Base-by-base conservation (phyloP, 2,329 filamentous ascomycete genomes). In the Aspergillus neoniger region DNA sequence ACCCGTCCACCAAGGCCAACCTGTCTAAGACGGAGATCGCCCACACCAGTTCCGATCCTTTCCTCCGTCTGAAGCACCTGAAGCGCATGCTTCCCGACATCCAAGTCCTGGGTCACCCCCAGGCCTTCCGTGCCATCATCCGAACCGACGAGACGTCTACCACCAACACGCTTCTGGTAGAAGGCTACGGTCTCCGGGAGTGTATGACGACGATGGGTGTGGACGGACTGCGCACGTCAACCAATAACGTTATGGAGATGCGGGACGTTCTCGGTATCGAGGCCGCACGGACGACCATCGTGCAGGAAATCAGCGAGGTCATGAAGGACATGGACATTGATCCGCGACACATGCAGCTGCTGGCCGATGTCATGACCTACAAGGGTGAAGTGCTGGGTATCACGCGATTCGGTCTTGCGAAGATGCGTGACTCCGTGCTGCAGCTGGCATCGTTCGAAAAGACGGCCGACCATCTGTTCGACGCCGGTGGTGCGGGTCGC, bases 341-440 rank as follows among this genome's bases (percentile, higher is more conserved):
- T 77, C 94, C 93, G 48, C 91, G 95, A 58, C 95, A 99, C 80
- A 98, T 99, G 92, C 90, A 97, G 75, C 85, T 99, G 17, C 86
- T 99, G 1, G 94, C 95, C 10, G 95, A 99, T 72, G 93, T 97
- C 57, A 99, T 99, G 95, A 98, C 95, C 0, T 98, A 94, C 84
- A 98, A 97, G 81, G 95, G 95, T 54, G 94, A 98, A 68, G 91
- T 99, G 0, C 85, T 97, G 17, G 95, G 95, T 55, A 99, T 99
- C 74, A 99, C 95, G 2, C 89, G 95, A 32, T 98, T 98, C 76
- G 95, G 95, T 55, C 83, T 99, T 25, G 91, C 92, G 59, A 99
- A 98, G 83, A 98, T 96, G 90, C 85, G 95, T 55, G 95, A 99
- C 76, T 91, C 87, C 15, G 95, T 98, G 10, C 81, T 99, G 58